phyloP scores from a whole-genome alignment of 495 filamentous ascomycete species.

The Penicillium canescens region DNA sequence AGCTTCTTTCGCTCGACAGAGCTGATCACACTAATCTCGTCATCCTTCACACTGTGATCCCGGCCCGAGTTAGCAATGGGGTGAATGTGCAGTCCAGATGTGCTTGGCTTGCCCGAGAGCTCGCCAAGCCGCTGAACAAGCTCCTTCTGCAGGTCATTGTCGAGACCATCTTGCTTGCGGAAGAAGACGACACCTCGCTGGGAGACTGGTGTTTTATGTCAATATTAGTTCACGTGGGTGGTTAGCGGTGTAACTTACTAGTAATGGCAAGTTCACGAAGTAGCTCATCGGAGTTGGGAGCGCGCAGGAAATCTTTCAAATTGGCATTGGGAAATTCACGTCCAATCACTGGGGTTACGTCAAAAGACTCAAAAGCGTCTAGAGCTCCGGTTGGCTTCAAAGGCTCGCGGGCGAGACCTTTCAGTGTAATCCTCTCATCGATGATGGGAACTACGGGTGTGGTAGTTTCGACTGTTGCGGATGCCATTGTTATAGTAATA shows the following conservation, averaged over 20 bases:
- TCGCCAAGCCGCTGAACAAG: constrained; percentile 65
- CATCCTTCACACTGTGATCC: constrained; percentile 59
- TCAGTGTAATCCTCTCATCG: constrained; percentile 16
- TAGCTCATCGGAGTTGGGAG: constrained; percentile 65
- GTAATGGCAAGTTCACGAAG: constrained; percentile 67
- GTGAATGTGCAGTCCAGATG: constrained; percentile 72
- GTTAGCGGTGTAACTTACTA: constrained; percentile 35
- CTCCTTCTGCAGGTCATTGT: constrained; percentile 67
- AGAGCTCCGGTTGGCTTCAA: constrained; percentile 54
- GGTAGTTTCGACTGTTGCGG: constrained; percentile 20
- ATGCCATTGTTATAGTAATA: constrained; percentile 18
- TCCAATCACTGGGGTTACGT: constrained; percentile 69
- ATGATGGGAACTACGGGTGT: constrained; percentile 16
- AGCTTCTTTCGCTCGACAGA: constrained; percentile 57
- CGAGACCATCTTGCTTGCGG: constrained; percentile 67
- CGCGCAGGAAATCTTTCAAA: constrained; percentile 59
- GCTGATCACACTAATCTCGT: constrained; percentile 75
- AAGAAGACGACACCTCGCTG: constrained; percentile 83
- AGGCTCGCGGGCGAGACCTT: constrained; percentile 32
- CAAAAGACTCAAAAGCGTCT: constrained; percentile 58
- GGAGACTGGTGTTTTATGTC: constrained; percentile 56
- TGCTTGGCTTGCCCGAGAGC: constrained; percentile 62
- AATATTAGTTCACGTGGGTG: not conserved
- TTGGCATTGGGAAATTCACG: constrained; percentile 61
- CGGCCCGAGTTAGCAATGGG: constrained; percentile 63